A percentile compares a stretch with the other conserved stretches of the same genome.
phyloP scores from a whole-genome alignment of 1,284 basidiomycete species.

The Melampsora abietis-canadensis region DNA sequence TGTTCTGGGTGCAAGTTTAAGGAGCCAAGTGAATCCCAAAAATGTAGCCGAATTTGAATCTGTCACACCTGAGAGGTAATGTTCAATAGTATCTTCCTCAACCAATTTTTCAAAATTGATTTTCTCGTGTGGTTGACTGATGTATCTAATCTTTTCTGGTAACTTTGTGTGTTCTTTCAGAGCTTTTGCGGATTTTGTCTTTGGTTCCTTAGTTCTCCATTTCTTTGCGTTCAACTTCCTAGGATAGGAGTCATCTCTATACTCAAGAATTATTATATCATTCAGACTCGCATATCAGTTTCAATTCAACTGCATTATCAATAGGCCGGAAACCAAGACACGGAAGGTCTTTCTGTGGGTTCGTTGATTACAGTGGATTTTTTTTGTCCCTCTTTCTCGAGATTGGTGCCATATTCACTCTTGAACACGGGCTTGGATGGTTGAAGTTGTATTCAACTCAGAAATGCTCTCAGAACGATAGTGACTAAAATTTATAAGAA shows the following conservation, averaged over 20 bases:
- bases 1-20: constrained; percentile 84
- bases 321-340: too few species aligned
- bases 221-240: constrained; percentile 99
- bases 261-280: constrained; percentile 7
- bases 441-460: too few species aligned
- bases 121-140: too few species aligned
- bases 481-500: too few species aligned
- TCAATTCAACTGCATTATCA: too few species aligned
- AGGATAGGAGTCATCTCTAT: constrained; percentile 58
- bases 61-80: constrained; percentile 57
- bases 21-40: constrained; percentile 84
- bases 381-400: too few species aligned
- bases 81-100: neutral
- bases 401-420: too few species aligned
- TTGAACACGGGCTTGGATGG: too few species aligned
- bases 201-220: constrained; percentile 90
- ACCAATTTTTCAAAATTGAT: neutral
- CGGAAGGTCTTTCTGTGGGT: too few species aligned
- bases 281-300: too few species aligned
- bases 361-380: too few species aligned
- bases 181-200: constrained; percentile 91
- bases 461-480: too few species aligned
- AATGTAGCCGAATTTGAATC: constrained; percentile 60
- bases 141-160: neutral
- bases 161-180: neutral